Conservation (phyloP, 2,329 filamentous ascomycete species). For the Decorospora gaudefroyi region DNA sequence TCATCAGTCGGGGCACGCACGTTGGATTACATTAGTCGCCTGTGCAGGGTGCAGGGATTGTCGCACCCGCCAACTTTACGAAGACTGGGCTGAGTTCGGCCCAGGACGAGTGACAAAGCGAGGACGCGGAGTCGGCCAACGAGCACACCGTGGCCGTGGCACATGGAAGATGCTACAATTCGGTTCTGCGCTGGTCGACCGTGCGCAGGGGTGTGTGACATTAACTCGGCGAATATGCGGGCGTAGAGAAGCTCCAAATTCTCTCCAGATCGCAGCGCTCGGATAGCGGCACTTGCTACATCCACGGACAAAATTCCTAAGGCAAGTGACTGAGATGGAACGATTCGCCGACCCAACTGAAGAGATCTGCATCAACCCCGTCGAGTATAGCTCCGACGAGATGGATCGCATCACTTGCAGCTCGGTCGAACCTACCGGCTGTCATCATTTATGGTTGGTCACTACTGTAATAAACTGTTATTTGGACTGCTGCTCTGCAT, state of each 20-base stretch:
- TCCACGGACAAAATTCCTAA: constrained; percentile 28
- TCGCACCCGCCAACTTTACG: constrained; percentile 45
- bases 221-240: constrained; percentile 22
- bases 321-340: constrained; percentile 4
- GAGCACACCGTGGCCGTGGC: constrained; percentile 31
- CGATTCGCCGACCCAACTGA: background rate
- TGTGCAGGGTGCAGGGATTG: constrained; percentile 38
- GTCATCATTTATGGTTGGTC: constrained; percentile 11
- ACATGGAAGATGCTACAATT: constrained; percentile 22
- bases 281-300: constrained; percentile 22
- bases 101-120: constrained; percentile 40
- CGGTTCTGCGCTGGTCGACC: constrained; percentile 19
- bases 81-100: constrained; percentile 39
- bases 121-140: constrained; percentile 39
- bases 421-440: background rate
- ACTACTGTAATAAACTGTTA: constrained; percentile 28
- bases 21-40: constrained; percentile 43
- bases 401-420: constrained; percentile 18
- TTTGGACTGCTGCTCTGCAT: constrained; percentile 8
- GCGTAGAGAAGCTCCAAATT: constrained; percentile 10
- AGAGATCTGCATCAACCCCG: constrained; percentile 1
- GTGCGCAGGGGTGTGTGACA: constrained; percentile 25
- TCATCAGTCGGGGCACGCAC: constrained; percentile 40
- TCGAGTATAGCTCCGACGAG: too few relatives aligned
- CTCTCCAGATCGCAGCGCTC: constrained; percentile 19